These are phyloP conservation scores for Rhodotorula taiwanensis DNA, from an alignment of 768 basidiomycete species.

Conservation along the genomic window DNA sequence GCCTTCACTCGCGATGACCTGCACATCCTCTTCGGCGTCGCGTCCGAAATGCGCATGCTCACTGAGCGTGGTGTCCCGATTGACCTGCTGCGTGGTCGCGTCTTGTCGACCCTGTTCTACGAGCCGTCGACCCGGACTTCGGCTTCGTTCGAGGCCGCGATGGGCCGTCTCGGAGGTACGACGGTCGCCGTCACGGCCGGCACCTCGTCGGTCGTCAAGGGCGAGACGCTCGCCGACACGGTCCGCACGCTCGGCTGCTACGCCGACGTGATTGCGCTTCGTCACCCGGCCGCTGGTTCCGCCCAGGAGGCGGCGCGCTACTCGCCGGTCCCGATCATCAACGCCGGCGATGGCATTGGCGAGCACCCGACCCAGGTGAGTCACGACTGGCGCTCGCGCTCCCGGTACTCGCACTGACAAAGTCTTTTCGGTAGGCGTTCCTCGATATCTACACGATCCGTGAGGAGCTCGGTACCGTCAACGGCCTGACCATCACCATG, in stretches of 20 bases:
- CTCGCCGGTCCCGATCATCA: slow-evolving; percentile 90
- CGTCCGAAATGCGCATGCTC: slow-evolving; percentile 92
- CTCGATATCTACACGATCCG: slow-evolving; percentile 74
- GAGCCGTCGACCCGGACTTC: slow-evolving; percentile 95
- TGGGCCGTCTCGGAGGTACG: slow-evolving; percentile 95
- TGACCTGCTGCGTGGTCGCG: slow-evolving; percentile 81
- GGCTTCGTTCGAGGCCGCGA: slow-evolving; percentile 92
- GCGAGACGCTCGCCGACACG: slow-evolving; percentile 87
- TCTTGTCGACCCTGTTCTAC: slow-evolving; percentile 88
- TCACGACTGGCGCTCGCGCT: not conserved
- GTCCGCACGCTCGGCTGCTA: slow-evolving; percentile 91
- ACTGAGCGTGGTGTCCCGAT: slow-evolving; percentile 84
- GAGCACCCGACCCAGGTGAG: slow-evolving; percentile 90
- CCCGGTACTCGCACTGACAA: slow-evolving; percentile 13
- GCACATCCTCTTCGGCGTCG: slow-evolving; percentile 86
- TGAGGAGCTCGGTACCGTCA: slow-evolving; percentile 94
- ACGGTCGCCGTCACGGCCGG: slow-evolving; percentile 79
- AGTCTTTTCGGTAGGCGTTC: slow-evolving; percentile 41
- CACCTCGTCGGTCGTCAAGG: slow-evolving; percentile 81
- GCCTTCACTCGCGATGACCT: slow-evolving; percentile 84
- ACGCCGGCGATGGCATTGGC: slow-evolving; percentile 93
- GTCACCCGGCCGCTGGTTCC: slow-evolving; percentile 89
- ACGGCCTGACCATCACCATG: slow-evolving; percentile 72
- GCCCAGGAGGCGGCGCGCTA: slow-evolving; percentile 93
- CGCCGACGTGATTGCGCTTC: slow-evolving; percentile 84